Evolutionary conservation across 305 asterid genomes (phyloP).

Genomic region (Fraxinus paxiana): DNA sequence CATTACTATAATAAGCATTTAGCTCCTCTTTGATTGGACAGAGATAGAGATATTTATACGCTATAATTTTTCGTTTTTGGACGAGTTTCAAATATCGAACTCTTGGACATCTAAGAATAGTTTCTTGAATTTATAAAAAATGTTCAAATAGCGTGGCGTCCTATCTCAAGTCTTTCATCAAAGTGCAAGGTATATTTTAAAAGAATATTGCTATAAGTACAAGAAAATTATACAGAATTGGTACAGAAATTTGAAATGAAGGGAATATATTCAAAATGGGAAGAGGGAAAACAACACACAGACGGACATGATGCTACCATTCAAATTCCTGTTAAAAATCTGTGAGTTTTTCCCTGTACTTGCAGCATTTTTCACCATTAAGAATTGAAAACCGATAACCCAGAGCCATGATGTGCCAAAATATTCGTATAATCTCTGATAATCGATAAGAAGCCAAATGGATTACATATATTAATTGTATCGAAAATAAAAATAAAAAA

Average conservation of each 20-base stretch:
- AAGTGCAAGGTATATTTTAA: background rate
- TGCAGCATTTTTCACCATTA: too few species aligned
- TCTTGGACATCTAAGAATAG: background rate
- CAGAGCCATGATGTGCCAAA: background rate
- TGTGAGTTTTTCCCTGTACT: too few species aligned
- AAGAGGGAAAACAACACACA: too few species aligned
- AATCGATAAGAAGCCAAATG: conserved; percentile 6
- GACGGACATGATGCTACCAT: too few species aligned
- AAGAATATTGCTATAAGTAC: too few species aligned
- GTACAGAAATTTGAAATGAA: too few species aligned
- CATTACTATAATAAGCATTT: background rate
- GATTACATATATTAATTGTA: conserved; percentile 29
- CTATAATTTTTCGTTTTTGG: background rate
- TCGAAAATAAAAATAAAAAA: conserved; percentile 1
- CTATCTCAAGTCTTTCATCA: background rate
- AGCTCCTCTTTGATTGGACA: background rate
- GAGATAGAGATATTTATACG: background rate
- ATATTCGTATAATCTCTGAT: background rate
- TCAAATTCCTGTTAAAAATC: too few species aligned
- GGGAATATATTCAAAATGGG: too few species aligned
- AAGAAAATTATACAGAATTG: too few species aligned
- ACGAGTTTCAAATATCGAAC: background rate
- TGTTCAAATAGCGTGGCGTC: background rate
- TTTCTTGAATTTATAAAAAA: background rate
- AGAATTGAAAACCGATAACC: background rate